Conservation (phyloP, 1,284 basidiomycete genomes). For the Flammula alnicola region DNA sequence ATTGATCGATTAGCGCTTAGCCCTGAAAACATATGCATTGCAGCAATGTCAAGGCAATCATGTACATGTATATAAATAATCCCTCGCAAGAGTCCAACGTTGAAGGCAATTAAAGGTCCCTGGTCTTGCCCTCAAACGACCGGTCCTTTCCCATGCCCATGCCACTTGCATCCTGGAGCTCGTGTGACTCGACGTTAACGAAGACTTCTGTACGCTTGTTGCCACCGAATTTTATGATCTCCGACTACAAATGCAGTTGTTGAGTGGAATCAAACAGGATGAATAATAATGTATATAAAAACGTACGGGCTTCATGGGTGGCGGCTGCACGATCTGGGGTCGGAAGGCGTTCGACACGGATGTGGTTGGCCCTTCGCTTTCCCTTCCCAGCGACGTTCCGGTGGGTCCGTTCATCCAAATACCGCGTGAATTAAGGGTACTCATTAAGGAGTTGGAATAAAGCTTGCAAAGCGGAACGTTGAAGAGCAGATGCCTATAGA, state of each 20-base stretch:
- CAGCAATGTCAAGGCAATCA: no score
- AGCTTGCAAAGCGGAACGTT: constrained; percentile 46
- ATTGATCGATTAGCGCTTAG: no score
- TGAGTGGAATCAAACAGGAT: no score
- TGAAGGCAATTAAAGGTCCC: not conserved
- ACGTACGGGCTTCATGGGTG: constrained; percentile 15
- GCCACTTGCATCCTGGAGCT: constrained; percentile 7
- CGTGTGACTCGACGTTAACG: constrained; percentile 16
- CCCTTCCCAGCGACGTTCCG: constrained; percentile 8
- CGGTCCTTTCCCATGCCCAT: constrained; percentile 15
- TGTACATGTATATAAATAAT: not conserved
- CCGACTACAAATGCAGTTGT: constrained; percentile 1
- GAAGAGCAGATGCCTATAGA: constrained; percentile 42
- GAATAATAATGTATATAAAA: no score
- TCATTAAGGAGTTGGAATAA: constrained; percentile 37
- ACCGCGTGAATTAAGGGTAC: constrained; percentile 23
- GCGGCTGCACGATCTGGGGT: constrained; percentile 3
- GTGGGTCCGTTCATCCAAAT: constrained; percentile 18
- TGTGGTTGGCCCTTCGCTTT: constrained; percentile 9
- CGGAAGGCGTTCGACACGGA: constrained; percentile 7
- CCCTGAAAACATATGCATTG: no score
- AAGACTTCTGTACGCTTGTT: constrained; percentile 15
- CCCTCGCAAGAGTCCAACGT: not conserved
- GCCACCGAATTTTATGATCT: constrained; percentile 12
- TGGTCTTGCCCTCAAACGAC: constrained; percentile 11